Evolutionary conservation across 1,284 basidiomycete species (phyloP).

Genomic region (Cryptococcus sp.): DNA sequence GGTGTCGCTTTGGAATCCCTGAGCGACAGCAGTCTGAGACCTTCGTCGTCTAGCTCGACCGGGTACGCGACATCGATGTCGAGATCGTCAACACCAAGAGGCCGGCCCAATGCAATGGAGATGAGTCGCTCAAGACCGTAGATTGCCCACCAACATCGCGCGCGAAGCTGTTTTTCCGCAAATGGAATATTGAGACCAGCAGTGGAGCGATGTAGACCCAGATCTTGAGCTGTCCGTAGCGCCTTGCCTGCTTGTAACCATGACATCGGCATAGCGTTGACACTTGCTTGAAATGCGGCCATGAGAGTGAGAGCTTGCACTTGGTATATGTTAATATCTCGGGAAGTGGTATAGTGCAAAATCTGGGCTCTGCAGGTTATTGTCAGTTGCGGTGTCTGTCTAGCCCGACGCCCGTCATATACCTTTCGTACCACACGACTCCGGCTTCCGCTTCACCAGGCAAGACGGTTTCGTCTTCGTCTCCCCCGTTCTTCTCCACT

Average conservation of each 20-base stretch:
- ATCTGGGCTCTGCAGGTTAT: constrained; percentile 67
- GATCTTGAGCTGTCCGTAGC: constrained; percentile 79
- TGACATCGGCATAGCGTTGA: constrained; percentile 86
- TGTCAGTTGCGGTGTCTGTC: background rate
- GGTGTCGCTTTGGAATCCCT: background rate
- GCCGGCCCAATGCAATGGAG: constrained; percentile 75
- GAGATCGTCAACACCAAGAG: constrained; percentile 55
- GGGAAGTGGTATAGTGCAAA: constrained; percentile 81
- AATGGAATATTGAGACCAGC: constrained; percentile 67
- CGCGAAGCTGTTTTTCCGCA: constrained; percentile 80
- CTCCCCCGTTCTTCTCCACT: constrained; percentile 33
- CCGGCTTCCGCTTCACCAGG: constrained; percentile 50
- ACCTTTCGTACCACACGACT: constrained; percentile 49
- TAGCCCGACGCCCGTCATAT: constrained; percentile 7
- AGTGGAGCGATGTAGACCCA: constrained; percentile 82
- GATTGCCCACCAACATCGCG: constrained; percentile 88
- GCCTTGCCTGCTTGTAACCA: constrained; percentile 88
- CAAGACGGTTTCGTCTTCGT: constrained; percentile 28
- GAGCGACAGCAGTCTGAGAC: constrained; percentile 56
- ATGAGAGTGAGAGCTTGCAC: constrained; percentile 84
- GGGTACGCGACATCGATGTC: constrained; percentile 63
- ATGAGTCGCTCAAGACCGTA: constrained; percentile 82
- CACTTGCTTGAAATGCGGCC: constrained; percentile 82
- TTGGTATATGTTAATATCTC: constrained; percentile 73
- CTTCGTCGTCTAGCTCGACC: constrained; percentile 74